A percentile compares a stretch with the other conserved stretches of the same genome.
Evolutionary conservation across 768 basidiomycete genomes (phyloP).

Genomic region (Lyophyllum semitale): DNA sequence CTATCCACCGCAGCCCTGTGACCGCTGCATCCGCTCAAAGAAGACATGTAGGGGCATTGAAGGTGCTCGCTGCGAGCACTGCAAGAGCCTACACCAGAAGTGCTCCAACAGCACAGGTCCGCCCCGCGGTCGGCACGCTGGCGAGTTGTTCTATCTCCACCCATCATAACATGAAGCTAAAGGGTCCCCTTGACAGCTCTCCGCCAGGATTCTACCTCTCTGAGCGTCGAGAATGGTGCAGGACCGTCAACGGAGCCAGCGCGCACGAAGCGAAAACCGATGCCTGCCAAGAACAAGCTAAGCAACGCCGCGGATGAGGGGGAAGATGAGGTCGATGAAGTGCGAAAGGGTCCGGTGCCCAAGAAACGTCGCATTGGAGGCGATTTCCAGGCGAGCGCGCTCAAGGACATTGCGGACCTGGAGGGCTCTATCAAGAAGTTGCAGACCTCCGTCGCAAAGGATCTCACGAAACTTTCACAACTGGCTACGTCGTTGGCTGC

Average conservation of each 20-base stretch:
- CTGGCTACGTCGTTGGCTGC: slow-evolving; percentile 28
- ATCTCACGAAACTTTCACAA: slow-evolving; percentile 36
- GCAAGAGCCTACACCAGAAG: slow-evolving; percentile 47
- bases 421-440: slow-evolving; percentile 36
- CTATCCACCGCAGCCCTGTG: slow-evolving; percentile 43
- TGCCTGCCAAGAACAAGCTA: slow-evolving; percentile 29
- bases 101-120: slow-evolving; percentile 48
- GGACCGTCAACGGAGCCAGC: slow-evolving; percentile 13
- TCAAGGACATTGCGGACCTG: slow-evolving; percentile 35
- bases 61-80: slow-evolving; percentile 47
- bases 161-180: slow-evolving; percentile 1
- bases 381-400: slow-evolving; percentile 29
- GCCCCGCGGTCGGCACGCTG: slow-evolving; percentile 41
- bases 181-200: slow-evolving; percentile 7
- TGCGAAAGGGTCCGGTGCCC: slow-evolving; percentile 29
- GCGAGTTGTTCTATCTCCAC: slow-evolving; percentile 21
- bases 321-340: slow-evolving; percentile 37
- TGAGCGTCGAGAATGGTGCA: slow-evolving; percentile 6
- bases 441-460: slow-evolving; percentile 32
- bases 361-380: slow-evolving; percentile 28
- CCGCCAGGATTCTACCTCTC: slow-evolving; percentile 5
- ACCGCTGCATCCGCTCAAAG: slow-evolving; percentile 44
- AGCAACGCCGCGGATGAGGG: slow-evolving; percentile 30
- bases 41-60: slow-evolving; percentile 44
- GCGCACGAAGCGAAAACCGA: slow-evolving; percentile 27